Evolutionary conservation across 371 early-diverging fungal genomes (phyloP), one percentile per base, ranked within the genome.

Genomic region (Lichtheimia ramosa): DNA sequence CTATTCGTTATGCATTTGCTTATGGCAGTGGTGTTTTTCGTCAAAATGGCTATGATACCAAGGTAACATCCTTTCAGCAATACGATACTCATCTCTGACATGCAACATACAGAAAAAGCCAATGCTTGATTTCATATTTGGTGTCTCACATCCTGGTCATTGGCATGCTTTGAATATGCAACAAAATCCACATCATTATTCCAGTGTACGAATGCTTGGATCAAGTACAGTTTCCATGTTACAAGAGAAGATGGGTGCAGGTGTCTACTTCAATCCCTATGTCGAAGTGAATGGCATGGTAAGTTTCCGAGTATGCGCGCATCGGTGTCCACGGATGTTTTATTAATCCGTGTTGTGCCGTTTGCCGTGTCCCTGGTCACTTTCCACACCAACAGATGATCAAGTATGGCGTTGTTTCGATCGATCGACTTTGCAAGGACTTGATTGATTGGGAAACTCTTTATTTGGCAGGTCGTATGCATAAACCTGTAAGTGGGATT

Each of bases 341-440:
- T 18, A 21, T 46, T 46, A 46, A 46, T 46, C 46, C 46, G 46
- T 34, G 34, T 34, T 34, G 34, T 34, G 34, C 34, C 34, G 34
- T 34, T 34, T 34, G 34, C 34, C 34, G 34, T 34, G 34, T 34
- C 34, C 34, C 34, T 34, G 46, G 46, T n/a, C n/a, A 46, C 46
- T n/a, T n/a, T 7, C n/a, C 13, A 25, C 25, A 25, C 25, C 25
- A 48, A 28, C 66, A 91, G 87, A 67, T 74, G 49, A 82, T 97
- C 64, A 98, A 98, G 72, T 98, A 98, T 68, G 99, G 99, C 8
- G 99, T 98, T 8, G 90, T 96, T 12, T 92, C 94, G 7, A 90
- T 96, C 68, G 92, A 94, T 62, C 75, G 74, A 40, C 75, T 97
- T 14, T 85, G 90, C 55, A 83, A 83, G 62, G 99, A 98, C 66